Conservation (phyloP, 2,329 filamentous ascomycete genomes). For the Xylaria sp. region DNA sequence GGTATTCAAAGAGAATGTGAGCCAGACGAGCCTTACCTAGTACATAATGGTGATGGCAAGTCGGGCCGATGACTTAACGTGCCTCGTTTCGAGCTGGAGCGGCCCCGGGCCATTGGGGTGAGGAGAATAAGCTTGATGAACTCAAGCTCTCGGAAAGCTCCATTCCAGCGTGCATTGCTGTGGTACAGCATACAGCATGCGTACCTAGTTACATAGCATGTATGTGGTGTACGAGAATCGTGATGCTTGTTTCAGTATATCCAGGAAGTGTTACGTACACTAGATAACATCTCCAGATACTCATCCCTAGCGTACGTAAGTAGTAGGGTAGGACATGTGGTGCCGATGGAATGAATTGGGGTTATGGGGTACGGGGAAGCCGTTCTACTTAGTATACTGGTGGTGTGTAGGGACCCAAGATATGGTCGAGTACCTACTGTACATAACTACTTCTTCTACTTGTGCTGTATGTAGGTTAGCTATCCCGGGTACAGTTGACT, state of each 20-base stretch:
- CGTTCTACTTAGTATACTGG: neutral
- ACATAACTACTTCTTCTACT: neutral
- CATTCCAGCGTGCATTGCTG: neutral
- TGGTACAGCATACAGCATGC: neutral
- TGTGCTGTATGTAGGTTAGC: too few relatives aligned
- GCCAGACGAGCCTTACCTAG: conserved; percentile 24
- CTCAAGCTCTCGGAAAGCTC: conserved; percentile 2
- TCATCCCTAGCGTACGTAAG: neutral
- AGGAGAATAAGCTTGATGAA: conserved; percentile 5
- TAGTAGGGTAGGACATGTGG: neutral
- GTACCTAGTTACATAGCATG: neutral
- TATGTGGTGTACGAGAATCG: neutral
- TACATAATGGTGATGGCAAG: conserved; percentile 31
- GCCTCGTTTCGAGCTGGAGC: conserved; percentile 30
- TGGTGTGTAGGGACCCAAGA: neutral
- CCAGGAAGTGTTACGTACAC: neutral
- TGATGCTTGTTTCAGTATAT: neutral
- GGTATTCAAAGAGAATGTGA: conserved; percentile 15
- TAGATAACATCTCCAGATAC: neutral
- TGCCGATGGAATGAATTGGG: neutral
- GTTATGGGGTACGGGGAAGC: conserved; percentile 2
- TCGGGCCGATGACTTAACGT: conserved; percentile 35
- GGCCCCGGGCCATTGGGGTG: conserved; percentile 26
- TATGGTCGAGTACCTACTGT: neutral
- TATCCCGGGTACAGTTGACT: too few relatives aligned